These are phyloP conservation scores for Trichoderma harzianum DNA, from an alignment of 2,329 filamentous ascomycete species.

Conservation along the genomic window DNA sequence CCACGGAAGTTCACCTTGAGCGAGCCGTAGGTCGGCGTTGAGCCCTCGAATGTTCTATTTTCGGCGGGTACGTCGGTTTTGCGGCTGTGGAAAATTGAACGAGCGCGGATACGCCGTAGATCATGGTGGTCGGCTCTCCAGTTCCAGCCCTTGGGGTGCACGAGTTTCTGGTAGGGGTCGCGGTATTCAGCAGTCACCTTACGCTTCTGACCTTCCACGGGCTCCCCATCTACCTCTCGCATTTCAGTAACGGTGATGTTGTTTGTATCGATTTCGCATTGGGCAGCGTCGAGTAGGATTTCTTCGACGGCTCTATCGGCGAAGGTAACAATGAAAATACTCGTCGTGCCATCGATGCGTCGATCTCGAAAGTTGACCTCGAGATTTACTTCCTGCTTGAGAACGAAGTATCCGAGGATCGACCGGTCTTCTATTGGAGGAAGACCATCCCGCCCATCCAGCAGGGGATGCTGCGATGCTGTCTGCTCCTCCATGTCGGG, in stretches of 20 bases:
- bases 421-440: slow-evolving; percentile 35
- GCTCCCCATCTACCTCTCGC: slow-evolving; percentile 35
- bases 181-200: slow-evolving; percentile 44
- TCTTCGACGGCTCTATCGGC: slow-evolving; percentile 56
- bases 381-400: slow-evolving; percentile 83
- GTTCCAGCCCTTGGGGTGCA: slow-evolving; percentile 58
- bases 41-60: slow-evolving; percentile 53
- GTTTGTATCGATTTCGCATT: slow-evolving; percentile 55
- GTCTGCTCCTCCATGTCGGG: slow-evolving; percentile 16
- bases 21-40: slow-evolving; percentile 54
- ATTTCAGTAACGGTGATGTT: slow-evolving; percentile 50
- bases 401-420: slow-evolving; percentile 50
- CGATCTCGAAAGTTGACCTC: slow-evolving; percentile 82
- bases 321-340: slow-evolving; percentile 71
- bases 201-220: slow-evolving; percentile 35
- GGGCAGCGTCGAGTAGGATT: slow-evolving; percentile 59
- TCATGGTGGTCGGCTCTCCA: slow-evolving; percentile 72
- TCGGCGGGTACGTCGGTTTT: slow-evolving; percentile 53
- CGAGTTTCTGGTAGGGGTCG: slow-evolving; percentile 66
- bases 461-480: slow-evolving; percentile 25
- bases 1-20: slow-evolving; percentile 45
- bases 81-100: slow-evolving; percentile 48
- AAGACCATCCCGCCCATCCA: slow-evolving; percentile 32
- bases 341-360: slow-evolving; percentile 71
- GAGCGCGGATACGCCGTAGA: slow-evolving; percentile 65